Evolutionary conservation across 2,329 filamentous ascomycete genomes (phyloP).

Genomic region (Clonostachys solani): DNA sequence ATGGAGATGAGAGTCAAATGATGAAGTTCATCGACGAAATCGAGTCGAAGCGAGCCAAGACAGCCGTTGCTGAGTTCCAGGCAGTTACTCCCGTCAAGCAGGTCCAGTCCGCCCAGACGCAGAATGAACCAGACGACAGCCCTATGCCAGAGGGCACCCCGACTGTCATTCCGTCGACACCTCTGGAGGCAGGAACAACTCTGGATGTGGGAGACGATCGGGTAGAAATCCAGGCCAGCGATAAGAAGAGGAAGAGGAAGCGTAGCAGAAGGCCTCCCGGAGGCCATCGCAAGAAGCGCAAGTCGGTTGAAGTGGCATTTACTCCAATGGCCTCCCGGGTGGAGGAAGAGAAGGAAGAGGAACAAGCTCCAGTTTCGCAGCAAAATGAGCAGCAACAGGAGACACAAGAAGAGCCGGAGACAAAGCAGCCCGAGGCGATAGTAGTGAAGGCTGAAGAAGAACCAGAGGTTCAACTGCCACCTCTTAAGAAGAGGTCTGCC

Average conservation of each 20-base stretch:
- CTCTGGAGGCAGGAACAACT: background rate
- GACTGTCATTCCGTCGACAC: background rate
- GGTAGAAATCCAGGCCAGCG: slow-evolving; percentile 3
- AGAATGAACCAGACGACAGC: background rate
- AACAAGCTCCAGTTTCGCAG: background rate
- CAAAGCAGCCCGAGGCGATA: too few relatives aligned
- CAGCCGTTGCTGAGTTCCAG: too few relatives aligned
- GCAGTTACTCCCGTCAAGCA: too few relatives aligned
- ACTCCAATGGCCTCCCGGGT: too few relatives aligned
- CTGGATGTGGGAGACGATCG: too few relatives aligned
- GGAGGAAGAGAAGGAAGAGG: too few relatives aligned
- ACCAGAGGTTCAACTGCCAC: background rate
- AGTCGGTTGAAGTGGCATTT: slow-evolving; percentile 8
- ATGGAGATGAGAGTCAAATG: slow-evolving; percentile 42
- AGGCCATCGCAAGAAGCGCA: slow-evolving; percentile 20
- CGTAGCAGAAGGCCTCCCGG: slow-evolving; percentile 8
- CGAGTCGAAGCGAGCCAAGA: slow-evolving; percentile 21
- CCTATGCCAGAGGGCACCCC: background rate
- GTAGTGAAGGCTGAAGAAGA: too few relatives aligned
- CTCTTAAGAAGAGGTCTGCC: background rate
- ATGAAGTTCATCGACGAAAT: slow-evolving; percentile 44
- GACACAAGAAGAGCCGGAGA: too few relatives aligned
- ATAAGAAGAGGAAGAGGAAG: slow-evolving; percentile 20
- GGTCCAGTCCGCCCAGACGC: too few relatives aligned
- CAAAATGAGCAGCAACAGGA: background rate